These are phyloP conservation scores for Dittrichia graveolens DNA, from an alignment of 129 eudicot species.

Conservation along the genomic window DNA sequence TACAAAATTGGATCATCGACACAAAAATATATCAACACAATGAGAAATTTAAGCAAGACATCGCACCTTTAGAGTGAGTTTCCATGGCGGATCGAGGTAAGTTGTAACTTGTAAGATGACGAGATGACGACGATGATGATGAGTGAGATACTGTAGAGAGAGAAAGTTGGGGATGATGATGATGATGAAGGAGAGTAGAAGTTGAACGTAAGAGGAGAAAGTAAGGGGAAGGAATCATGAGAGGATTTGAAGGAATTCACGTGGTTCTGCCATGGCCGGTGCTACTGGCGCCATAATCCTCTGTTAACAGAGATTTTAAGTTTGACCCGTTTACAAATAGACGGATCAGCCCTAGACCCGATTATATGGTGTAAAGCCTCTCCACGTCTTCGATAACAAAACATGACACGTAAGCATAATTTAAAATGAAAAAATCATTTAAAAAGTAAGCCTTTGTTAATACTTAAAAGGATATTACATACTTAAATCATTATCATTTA, in stretches of 20 bases:
- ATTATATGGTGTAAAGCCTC: neutral
- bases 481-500: no score
- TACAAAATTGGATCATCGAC: neutral
- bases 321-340: conserved; percentile 7
- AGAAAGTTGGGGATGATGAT: conserved; percentile 5
- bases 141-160: conserved; percentile 10
- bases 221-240: conserved; percentile 23
- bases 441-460: no score
- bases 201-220: conserved; percentile 11
- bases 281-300: conserved; percentile 11
- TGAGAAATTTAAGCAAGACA: neutral
- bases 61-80: conserved; percentile 32
- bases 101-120: neutral
- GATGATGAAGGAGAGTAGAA: conserved; percentile 18
- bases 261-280: conserved; percentile 30
- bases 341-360: conserved; percentile 8
- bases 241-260: conserved; percentile 21
- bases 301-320: neutral
- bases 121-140: neutral
- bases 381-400: neutral
- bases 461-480: no score
- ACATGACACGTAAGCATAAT: no score
- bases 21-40: neutral
- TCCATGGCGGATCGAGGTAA: conserved; percentile 28
- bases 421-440: no score